A percentile compares a stretch with the other conserved stretches of the same genome.
Conservation (phyloP, 768 basidiomycete genomes). For the Lactarius hatsudake region DNA sequence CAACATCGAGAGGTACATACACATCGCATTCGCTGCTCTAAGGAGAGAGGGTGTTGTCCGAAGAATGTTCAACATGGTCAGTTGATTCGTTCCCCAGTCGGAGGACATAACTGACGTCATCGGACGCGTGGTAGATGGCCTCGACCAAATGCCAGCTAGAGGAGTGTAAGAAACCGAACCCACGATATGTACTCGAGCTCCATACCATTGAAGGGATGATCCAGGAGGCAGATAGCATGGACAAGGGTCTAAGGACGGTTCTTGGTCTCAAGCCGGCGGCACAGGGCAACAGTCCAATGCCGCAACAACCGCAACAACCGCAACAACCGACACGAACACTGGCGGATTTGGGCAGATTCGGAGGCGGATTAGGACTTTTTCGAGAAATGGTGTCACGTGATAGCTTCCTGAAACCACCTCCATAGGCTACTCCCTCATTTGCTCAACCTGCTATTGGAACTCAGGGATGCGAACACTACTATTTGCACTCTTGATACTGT, state of each 20-base stretch:
- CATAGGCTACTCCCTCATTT: too few relatives aligned
- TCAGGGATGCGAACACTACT: too few relatives aligned
- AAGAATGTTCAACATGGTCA: constrained; percentile 18
- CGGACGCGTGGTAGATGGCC: constrained; percentile 7
- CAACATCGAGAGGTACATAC: constrained; percentile 17
- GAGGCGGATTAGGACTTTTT: too few relatives aligned
- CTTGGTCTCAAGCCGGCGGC: not conserved
- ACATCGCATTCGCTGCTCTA: constrained; percentile 5
- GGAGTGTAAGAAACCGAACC: constrained; percentile 15
- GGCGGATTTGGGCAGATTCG: too few relatives aligned
- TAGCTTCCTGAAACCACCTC: too few relatives aligned
- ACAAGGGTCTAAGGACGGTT: constrained; percentile 15
- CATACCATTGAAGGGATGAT: constrained; percentile 27
- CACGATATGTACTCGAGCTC: constrained; percentile 24
- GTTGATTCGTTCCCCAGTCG: not conserved
- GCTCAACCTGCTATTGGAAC: too few relatives aligned
- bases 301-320: constrained; percentile 8
- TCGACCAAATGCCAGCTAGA: constrained; percentile 20
- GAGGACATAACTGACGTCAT: not conserved
- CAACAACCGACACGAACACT: constrained; percentile 5
- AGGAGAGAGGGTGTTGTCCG: constrained; percentile 4
- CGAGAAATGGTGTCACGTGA: too few relatives aligned
- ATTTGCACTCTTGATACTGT: too few relatives aligned
- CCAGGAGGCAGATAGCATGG: constrained; percentile 25
- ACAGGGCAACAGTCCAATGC: not conserved